These are phyloP conservation scores for Karstenula rhodostoma DNA, from an alignment of 2,329 filamentous ascomycete species.

Conservation along the genomic window DNA sequence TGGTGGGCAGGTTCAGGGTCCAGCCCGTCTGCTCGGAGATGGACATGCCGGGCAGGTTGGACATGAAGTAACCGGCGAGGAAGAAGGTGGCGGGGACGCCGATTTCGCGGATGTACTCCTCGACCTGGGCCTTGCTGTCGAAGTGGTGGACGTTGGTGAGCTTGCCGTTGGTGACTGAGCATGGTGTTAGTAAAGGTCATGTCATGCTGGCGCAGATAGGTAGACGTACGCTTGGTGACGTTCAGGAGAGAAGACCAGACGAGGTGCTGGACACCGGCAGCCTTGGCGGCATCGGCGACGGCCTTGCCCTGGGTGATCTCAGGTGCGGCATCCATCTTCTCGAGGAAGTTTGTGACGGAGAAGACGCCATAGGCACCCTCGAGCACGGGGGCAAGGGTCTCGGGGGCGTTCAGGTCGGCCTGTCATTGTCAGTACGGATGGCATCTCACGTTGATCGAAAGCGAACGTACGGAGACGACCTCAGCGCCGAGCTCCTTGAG, in stretches of 20 bases:
- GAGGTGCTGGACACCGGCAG: conserved; percentile 27
- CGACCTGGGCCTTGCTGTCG: conserved; percentile 64
- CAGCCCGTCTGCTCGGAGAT: conserved; percentile 15
- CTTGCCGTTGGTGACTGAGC: conserved; percentile 37
- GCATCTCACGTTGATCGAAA: neutral
- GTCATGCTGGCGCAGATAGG: neutral
- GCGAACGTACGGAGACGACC: conserved; percentile 23
- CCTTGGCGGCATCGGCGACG: conserved; percentile 27
- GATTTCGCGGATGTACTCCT: conserved; percentile 60
- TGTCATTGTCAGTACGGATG: conserved; percentile 1
- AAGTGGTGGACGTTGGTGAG: conserved; percentile 57
- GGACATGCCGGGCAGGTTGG: conserved; percentile 12
- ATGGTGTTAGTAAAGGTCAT: neutral
- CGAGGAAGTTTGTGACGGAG: conserved; percentile 24
- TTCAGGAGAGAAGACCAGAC: conserved; percentile 34
- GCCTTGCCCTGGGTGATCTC: conserved; percentile 34
- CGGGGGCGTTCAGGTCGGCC: conserved; percentile 19
- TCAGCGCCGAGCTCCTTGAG: conserved; percentile 30
- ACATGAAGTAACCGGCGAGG: conserved; percentile 63
- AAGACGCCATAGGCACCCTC: conserved; percentile 15
- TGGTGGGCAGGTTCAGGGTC: conserved; percentile 14
- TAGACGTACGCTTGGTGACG: conserved; percentile 21
- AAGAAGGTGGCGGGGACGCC: conserved; percentile 59
- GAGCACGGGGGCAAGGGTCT: conserved; percentile 10
- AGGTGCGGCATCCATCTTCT: conserved; percentile 19